Evolutionary conservation across 2,329 filamentous ascomycete species (phyloP).

Genomic region (Penicillium decumbens): DNA sequence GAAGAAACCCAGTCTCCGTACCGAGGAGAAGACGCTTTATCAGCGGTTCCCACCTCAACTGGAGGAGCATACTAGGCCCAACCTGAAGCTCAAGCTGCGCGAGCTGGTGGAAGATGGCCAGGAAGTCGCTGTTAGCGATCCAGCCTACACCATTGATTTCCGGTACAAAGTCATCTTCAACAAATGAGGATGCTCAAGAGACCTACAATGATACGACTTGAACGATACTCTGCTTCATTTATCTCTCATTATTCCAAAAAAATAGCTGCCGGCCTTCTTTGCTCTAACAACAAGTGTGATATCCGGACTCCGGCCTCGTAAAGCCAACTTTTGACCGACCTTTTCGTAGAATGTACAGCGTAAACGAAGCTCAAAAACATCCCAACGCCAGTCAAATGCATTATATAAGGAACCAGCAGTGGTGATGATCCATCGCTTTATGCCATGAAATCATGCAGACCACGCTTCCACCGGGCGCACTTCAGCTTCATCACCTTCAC

Average conservation of each 20-base stretch:
- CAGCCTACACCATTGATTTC: conserved; percentile 74
- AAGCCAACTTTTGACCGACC: conserved; percentile 31
- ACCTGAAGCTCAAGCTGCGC: conserved; percentile 70
- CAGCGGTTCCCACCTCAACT: conserved; percentile 78
- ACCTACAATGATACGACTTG: conserved; percentile 4
- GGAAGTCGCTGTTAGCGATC: conserved; percentile 87
- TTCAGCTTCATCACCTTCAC: conserved; percentile 82
- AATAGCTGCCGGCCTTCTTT: conserved; percentile 24
- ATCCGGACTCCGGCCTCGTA: conserved; percentile 33
- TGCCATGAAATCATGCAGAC: conserved; percentile 42
- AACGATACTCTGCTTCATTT: conserved; percentile 10
- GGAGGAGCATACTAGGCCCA: conserved; percentile 77
- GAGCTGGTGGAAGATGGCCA: conserved; percentile 77
- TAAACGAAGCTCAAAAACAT: conserved; percentile 27
- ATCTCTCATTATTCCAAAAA: conserved; percentile 20
- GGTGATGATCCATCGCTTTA: conserved; percentile 18
- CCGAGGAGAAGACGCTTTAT: conserved; percentile 79
- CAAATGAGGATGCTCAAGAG: not conserved
- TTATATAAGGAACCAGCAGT: conserved; percentile 22
- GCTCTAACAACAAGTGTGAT: conserved; percentile 25
- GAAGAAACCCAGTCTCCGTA: conserved; percentile 84
- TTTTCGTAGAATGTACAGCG: conserved; percentile 35
- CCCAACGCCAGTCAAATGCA: conserved; percentile 41
- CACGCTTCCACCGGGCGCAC: conserved; percentile 52
- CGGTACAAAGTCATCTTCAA: conserved; percentile 55